These are phyloP conservation scores for Aspergillus sp. DNA, from an alignment of 2,329 filamentous ascomycete species.

Conservation along the genomic window DNA sequence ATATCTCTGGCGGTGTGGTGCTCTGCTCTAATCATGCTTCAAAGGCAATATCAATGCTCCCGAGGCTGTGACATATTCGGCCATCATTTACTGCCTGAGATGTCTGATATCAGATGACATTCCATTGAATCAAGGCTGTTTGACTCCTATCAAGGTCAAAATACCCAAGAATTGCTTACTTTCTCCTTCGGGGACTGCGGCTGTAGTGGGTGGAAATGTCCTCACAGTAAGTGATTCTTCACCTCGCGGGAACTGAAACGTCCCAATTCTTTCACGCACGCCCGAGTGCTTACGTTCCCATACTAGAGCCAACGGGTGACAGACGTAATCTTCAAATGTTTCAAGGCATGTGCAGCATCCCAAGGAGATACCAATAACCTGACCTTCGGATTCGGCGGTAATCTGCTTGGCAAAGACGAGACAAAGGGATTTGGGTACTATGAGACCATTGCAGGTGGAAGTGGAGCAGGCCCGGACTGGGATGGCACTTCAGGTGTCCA, in stretches of 20 bases:
- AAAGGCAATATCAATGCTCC: background rate
- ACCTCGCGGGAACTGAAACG: too few relatives aligned
- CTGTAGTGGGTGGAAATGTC: constrained; percentile 76
- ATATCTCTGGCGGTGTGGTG: constrained; percentile 73
- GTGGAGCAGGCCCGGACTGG: constrained; percentile 70
- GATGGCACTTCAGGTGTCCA: constrained; percentile 74
- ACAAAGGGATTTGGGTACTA: constrained; percentile 66
- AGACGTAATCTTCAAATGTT: constrained; percentile 74
- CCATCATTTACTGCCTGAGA: constrained; percentile 62
- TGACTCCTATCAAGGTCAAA: constrained; percentile 67
- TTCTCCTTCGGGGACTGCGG: constrained; percentile 67
- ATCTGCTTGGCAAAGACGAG: background rate
- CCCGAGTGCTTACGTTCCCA: too few relatives aligned
- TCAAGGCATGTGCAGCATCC: constrained; percentile 69
- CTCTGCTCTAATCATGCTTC: constrained; percentile 68
- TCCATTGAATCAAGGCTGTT: constrained; percentile 77
- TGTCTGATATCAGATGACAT: constrained; percentile 75
- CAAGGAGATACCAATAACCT: constrained; percentile 76
- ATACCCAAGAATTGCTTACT: constrained; percentile 71
- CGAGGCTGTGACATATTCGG: background rate
- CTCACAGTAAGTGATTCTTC: constrained; percentile 52
- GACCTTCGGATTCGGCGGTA: constrained; percentile 23
- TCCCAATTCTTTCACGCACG: too few relatives aligned
- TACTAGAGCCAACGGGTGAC: constrained; percentile 48
- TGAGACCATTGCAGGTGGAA: constrained; percentile 78